Percentiles rank a stretch among this genome's conserved stretches.
These are phyloP conservation scores for Lupinus albus DNA, from an alignment of 306 rosid genomes.

Conservation along the genomic window DNA sequence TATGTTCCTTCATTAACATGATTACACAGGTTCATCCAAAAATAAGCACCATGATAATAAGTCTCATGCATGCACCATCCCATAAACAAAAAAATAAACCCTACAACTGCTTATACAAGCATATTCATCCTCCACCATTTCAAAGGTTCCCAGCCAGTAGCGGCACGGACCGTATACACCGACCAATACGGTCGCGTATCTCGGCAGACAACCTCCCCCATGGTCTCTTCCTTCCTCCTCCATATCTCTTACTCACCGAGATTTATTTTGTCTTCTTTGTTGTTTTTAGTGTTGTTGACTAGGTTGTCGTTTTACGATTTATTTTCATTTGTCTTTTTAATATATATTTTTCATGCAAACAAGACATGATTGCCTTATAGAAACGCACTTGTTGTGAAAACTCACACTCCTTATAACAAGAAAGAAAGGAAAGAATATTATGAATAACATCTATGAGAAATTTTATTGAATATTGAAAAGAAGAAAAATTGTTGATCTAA, in stretches of 20 bases:
- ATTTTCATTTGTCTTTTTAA: no score
- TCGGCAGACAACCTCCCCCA: conserved; percentile 98
- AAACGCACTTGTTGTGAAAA: no score
- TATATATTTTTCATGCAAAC: no score
- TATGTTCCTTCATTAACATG: no score
- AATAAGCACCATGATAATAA: not conserved
- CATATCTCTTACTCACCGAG: conserved; percentile 48
- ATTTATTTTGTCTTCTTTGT: not conserved
- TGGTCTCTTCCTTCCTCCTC: conserved; percentile 90
- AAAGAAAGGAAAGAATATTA: no score
- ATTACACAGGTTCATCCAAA: not conserved
- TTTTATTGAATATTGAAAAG: no score
- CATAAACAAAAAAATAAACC: not conserved
- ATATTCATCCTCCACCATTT: conserved; percentile 70
- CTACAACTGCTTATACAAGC: no score
- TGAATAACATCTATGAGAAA: no score
- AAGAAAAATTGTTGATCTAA: no score
- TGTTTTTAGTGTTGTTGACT: not conserved
- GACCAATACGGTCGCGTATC: conserved; percentile 80
- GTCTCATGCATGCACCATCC: not conserved
- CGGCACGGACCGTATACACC: conserved; percentile 88
- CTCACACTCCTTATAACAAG: no score
- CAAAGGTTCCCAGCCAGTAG: conserved; percentile 90
- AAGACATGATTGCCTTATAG: no score
- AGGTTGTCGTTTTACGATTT: not conserved